Base-by-base conservation (phyloP, 129 eudicot species). In the Ambrosia trifida region DNA sequence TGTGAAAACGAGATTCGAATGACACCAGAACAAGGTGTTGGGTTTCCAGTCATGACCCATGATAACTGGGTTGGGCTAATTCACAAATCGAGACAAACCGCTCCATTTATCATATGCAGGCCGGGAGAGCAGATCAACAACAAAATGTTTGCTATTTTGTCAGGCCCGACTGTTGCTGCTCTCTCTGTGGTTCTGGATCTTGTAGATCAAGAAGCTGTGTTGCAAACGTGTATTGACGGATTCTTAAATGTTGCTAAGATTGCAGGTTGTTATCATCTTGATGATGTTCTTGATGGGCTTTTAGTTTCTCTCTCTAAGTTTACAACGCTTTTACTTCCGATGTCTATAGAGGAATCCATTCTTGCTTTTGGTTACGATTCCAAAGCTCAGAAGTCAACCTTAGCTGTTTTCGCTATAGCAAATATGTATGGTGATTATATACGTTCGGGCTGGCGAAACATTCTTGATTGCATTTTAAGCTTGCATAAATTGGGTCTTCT, bases 91-190 rank as follows among this genome's bases (percentile, higher is more conserved):
- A 75, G 80, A 43, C 83, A 84, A 71, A 59, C 87, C 3, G 79
- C 88, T 49, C 94, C 90, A 0, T 87, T 71, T 66, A 84, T 89
- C 9, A 19, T 84, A 41, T 77, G 83, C 49, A 84, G 83, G 65
- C 74, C 80, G 18, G 78, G 87, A 62, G 84, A 84, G 20, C 72
- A 73, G 68, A 83, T 89, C 64, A 88, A 85, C 76, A 76, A 82
- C 52, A 90, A 85, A 60, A 84, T 87, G 94, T 89, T 89, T 61
- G 82, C 90, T 64, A 84, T 89, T 16, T 68, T 87, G 61, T 89
- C 96, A 13, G 96, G 96, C 33, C 96, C 90, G 35, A 73, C 96
- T 3, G 89, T 87, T 59, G 96, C 96, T 71, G 94, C 96, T 49
- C 83, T 89, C 30, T 89, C 94, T 33, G 88, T 89, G 57, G 90